A percentile compares a stretch with the other conserved stretches of the same genome.
These are phyloP conservation scores for Eremochloa ophiuroides DNA, from an alignment of 176 grass and related monocot genomes.

Conservation along the genomic window DNA sequence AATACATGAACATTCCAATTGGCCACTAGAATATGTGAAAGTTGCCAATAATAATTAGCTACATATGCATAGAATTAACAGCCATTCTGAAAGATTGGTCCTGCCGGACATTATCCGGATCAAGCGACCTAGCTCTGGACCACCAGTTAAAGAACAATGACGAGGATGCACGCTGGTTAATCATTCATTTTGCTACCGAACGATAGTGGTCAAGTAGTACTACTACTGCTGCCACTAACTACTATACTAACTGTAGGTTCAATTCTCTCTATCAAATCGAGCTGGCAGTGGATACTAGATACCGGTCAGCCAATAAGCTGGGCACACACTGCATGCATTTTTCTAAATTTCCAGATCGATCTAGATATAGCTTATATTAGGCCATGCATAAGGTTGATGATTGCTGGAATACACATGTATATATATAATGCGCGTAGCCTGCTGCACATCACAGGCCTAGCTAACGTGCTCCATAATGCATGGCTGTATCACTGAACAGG, in stretches of 20 bases:
- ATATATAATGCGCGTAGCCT: background rate
- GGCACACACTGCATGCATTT: background rate
- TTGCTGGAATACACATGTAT: background rate
- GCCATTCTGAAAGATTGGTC: background rate
- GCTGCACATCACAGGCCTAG: background rate
- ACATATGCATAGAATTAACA: background rate
- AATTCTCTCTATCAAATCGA: background rate
- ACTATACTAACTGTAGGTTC: background rate
- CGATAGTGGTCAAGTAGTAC: background rate
- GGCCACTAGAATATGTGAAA: background rate
- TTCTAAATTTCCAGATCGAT: background rate
- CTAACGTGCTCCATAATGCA: background rate
- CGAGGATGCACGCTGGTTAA: background rate
- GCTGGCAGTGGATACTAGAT: conserved; percentile 1
- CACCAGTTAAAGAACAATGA: background rate
- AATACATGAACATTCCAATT: background rate
- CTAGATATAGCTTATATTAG: background rate
- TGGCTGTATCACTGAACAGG: too few species aligned
- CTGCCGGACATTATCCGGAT: background rate
- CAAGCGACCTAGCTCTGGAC: background rate
- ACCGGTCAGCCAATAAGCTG: background rate
- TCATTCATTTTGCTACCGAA: background rate
- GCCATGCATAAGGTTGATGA: background rate
- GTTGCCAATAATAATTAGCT: background rate
- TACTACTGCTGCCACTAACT: background rate